These are phyloP conservation scores for Podospora conica DNA, from an alignment of 495 filamentous ascomycete species.

Conservation along the genomic window DNA sequence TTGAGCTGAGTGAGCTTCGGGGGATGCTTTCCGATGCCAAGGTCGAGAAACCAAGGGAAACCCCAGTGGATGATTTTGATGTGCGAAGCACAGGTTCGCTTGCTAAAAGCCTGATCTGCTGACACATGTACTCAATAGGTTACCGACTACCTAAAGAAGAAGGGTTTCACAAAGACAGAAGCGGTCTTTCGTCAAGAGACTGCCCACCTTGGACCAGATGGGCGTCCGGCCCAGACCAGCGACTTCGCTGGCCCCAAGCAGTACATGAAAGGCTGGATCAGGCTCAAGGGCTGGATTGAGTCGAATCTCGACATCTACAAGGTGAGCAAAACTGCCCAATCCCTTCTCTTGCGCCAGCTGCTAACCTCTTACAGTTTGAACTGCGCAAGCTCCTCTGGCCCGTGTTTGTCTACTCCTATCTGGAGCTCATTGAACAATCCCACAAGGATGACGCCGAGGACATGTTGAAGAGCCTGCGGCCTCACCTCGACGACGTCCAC, in stretches of 20 bases:
- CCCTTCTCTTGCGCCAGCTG: neutral
- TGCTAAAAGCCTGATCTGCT: neutral
- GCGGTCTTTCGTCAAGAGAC: constrained; percentile 90
- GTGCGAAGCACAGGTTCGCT: neutral
- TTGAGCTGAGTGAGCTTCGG: no score
- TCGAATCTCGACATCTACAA: constrained; percentile 91
- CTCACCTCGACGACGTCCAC: constrained; percentile 67
- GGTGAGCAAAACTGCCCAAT: constrained; percentile 35
- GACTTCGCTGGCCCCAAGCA: constrained; percentile 69
- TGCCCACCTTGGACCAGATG: constrained; percentile 63
- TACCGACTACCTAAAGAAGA: constrained; percentile 93
- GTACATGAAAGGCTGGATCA: constrained; percentile 64
- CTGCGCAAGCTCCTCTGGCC: constrained; percentile 83
- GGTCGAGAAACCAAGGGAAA: no score
- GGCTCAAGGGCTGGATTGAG: constrained; percentile 77
- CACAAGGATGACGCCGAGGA: constrained; percentile 61
- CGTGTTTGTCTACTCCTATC: constrained; percentile 85
- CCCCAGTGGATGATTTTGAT: no score
- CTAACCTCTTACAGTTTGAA: constrained; percentile 61
- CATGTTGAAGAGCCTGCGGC: constrained; percentile 62
- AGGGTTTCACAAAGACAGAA: constrained; percentile 89
- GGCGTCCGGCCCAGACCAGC: constrained; percentile 55
- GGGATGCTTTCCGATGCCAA: no score
- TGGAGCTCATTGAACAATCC: constrained; percentile 71
- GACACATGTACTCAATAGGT: constrained; percentile 49